A percentile compares a stretch with the other conserved stretches of the same genome.
These are phyloP conservation scores for Talaromyces borbonicus DNA, from an alignment of 495 filamentous ascomycete genomes.

Conservation along the genomic window DNA sequence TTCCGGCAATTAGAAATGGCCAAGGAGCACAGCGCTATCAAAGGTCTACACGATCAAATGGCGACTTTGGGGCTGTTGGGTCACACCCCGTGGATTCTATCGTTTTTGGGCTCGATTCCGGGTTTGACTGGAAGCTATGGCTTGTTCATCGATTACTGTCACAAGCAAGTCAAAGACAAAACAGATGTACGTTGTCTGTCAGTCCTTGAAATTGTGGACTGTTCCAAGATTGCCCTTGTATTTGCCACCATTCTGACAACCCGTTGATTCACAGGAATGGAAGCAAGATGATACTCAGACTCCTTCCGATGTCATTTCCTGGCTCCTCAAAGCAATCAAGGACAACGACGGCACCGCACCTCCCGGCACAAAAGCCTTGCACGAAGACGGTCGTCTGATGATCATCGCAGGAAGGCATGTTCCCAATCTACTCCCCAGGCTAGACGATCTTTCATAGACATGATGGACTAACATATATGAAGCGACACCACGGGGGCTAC, in stretches of 20 bases:
- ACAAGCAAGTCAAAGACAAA: conserved; percentile 9
- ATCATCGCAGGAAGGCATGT: conserved; percentile 24
- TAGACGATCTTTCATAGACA: too few species aligned
- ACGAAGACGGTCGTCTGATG: conserved; percentile 15
- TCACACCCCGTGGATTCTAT: conserved; percentile 16
- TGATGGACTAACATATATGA: not conserved
- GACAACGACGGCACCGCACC: conserved; percentile 12
- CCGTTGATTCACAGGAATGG: conserved; percentile 7
- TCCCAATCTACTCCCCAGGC: too few species aligned
- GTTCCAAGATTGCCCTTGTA: too few species aligned
- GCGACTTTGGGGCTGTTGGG: conserved; percentile 11
- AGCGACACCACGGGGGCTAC: not conserved
- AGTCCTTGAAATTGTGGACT: too few species aligned
- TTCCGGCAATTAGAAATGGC: conserved; percentile 58
- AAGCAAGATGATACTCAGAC: conserved; percentile 8
- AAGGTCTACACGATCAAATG: conserved; percentile 16
- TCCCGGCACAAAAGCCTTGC: conserved; percentile 10
- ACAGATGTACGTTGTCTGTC: conserved; percentile 6
- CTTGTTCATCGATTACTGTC: not conserved
- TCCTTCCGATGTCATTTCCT: conserved; percentile 20
- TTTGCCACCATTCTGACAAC: too few species aligned
- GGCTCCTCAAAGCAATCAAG: conserved; percentile 18
- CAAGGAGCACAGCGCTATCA: conserved; percentile 48
- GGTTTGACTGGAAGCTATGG: conserved; percentile 9
- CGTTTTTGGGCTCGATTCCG: conserved; percentile 10